phyloP scores from a whole-genome alignment of 352 stramenopile genomes.

The Globisporangium camurandrum region DNA sequence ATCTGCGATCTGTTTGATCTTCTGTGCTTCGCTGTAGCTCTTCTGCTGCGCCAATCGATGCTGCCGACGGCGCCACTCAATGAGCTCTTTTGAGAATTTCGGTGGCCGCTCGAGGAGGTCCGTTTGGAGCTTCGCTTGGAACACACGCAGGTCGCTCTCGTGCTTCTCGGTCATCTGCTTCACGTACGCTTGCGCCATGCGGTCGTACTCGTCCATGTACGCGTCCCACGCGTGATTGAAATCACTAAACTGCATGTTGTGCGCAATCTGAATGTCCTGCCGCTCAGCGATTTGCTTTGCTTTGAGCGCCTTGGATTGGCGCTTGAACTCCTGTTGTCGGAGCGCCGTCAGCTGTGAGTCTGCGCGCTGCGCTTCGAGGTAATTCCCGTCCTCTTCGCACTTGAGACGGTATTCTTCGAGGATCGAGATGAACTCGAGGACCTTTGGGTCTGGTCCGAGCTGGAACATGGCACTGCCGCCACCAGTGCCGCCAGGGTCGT shows the following conservation, averaged over 20 bases:
- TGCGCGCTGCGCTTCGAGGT: constrained; percentile 88
- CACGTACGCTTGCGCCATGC: constrained; percentile 92
- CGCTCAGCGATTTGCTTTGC: constrained; percentile 87
- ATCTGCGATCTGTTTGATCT: constrained; percentile 93
- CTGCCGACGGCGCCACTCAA: constrained; percentile 92
- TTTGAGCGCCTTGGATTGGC: constrained; percentile 88
- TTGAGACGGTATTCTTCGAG: constrained; percentile 92
- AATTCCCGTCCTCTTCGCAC: constrained; percentile 92
- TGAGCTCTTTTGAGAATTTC: constrained; percentile 92
- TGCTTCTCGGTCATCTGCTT: constrained; percentile 94
- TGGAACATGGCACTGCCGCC: constrained; percentile 29
- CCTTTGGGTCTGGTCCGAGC: constrained; percentile 81
- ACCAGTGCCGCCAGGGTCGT: too few relatives aligned
- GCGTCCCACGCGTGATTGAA: constrained; percentile 93
- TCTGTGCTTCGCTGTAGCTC: constrained; percentile 91
- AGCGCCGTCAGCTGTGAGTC: constrained; percentile 84
- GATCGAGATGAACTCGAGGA: constrained; percentile 92
- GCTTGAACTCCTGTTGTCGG: constrained; percentile 88
- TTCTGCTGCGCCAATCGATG: constrained; percentile 91
- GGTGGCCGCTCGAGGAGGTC: constrained; percentile 81
- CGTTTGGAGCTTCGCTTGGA: constrained; percentile 86
- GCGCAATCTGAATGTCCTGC: constrained; percentile 92
- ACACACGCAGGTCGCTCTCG: constrained; percentile 66
- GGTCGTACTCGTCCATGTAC: constrained; percentile 94
- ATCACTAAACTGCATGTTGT: constrained; percentile 94